Base-by-base conservation (phyloP, 106 monocot species). In the Dioscorea dumetorum region DNA sequence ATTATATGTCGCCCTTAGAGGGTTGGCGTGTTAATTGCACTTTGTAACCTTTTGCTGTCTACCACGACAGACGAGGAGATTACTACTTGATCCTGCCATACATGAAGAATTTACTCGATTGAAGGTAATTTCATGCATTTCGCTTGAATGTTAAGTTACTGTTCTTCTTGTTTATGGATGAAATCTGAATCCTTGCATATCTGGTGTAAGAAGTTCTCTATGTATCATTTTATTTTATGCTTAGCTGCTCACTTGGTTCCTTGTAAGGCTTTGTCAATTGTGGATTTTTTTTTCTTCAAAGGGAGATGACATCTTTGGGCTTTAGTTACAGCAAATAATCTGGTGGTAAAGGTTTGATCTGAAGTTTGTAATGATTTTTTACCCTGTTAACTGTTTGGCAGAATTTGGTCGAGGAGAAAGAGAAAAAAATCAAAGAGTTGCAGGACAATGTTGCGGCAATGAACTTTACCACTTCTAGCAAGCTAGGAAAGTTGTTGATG, bases 91-190 rank as follows among this genome's bases (percentile, higher is more conserved):
- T 76, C 97, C 97, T 63, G 97, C 97, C 51, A 97, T 97, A 68
- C 97, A 97, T 74, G 97, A 97, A 70, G 92, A 97, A 73, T 97
- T 97, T 54, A 90, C 86, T 58, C 92, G 97, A 24, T 69, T 97
- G 58, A 97, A 97, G 97, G 97, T 97, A n/a, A 3, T 68, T 51
- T 73, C 22, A 48, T 54, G 16, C 20, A 21, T 33, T n/a, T 33
- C 20, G 20, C 20, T 5, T 70, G 28, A 62, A 48, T 61, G 7
- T 71, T 1, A 49, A 1, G 14, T 48, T 31, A 22, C 33, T 41
- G 3, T 61, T 15, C 0, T 63, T 53, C 3, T 56, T 19, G 6
- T 41, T 41, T 41, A 41, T 41, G 0, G 15, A 56, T 56, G 19
- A 56, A 53, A 15, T 56, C 10, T 15, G 13, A 56, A 56, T 19